Percentiles rank a stretch among this genome's conserved stretches.
Conservation (phyloP, 1,284 basidiomycete genomes). For the Fomitiporia mediterranea region DNA sequence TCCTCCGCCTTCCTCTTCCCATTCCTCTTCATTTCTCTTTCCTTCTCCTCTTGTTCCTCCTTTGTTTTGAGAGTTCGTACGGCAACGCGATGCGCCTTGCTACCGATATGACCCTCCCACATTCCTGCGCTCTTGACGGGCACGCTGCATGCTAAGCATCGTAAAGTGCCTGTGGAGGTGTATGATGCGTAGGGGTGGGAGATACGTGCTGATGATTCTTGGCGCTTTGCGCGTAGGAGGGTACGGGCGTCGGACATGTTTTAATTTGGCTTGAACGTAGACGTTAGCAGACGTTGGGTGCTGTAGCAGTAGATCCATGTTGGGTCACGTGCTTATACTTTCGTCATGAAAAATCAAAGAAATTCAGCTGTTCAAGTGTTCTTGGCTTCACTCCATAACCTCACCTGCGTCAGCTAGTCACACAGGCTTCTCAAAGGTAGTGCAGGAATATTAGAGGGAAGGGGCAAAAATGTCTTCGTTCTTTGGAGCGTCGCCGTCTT, state of each 20-base stretch:
- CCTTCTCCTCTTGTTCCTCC: conserved; percentile 32
- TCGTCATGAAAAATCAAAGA: too few species aligned
- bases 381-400: too few species aligned
- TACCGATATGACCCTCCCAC: conserved; percentile 84
- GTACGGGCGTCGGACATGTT: conserved; percentile 71
- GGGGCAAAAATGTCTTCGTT: not conserved
- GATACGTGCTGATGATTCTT: conserved; percentile 65
- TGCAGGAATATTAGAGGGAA: too few species aligned
- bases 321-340: conserved; percentile 5
- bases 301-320: too few species aligned
- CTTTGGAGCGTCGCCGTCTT: not conserved
- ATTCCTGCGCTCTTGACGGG: conserved; percentile 67
- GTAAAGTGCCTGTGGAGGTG: conserved; percentile 55
- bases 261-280: not conserved
- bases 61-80: conserved; percentile 48
- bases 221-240: conserved; percentile 70
- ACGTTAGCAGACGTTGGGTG: too few species aligned
- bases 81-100: conserved; percentile 67
- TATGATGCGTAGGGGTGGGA: conserved; percentile 71
- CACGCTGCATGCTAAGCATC: conserved; percentile 60
- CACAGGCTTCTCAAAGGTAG: too few species aligned
- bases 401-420: too few species aligned
- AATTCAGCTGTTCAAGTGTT: too few species aligned
- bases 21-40: conserved; percentile 25
- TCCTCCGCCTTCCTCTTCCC: conserved; percentile 41